Evolutionary conservation across 495 filamentous ascomycete genomes (phyloP).

Genomic region (Aeminium ludgeri): DNA sequence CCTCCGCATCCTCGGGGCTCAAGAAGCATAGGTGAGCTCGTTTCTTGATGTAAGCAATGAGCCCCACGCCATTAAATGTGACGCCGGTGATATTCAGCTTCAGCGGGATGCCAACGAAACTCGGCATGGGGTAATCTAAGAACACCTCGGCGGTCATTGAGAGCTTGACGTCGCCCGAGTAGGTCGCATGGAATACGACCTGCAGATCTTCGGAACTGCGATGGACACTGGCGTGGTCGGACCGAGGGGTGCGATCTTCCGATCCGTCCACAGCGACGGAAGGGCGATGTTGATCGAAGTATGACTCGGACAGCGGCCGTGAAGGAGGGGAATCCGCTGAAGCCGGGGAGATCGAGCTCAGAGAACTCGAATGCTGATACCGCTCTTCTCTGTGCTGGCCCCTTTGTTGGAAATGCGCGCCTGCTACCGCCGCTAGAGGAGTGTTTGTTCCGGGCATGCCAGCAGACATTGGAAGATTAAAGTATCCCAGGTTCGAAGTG

Average conservation of each 20-base stretch:
- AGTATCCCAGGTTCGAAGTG: constrained; percentile 78
- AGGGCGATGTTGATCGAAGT: constrained; percentile 10
- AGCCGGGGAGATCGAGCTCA: constrained; percentile 23
- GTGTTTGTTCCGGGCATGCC: constrained; percentile 74
- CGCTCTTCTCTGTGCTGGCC: constrained; percentile 14
- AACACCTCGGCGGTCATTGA: constrained; percentile 85
- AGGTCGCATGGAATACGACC: constrained; percentile 74
- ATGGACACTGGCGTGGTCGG: constrained; percentile 18
- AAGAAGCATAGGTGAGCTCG: constrained; percentile 82
- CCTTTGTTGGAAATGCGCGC: constrained; percentile 37
- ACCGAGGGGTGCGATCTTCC: not conserved
- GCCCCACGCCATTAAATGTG: constrained; percentile 84
- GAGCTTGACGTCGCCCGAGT: constrained; percentile 67
- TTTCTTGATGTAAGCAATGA: constrained; percentile 75
- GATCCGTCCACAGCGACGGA: constrained; percentile 15
- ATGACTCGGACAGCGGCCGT: constrained; percentile 20
- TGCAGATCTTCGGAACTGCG: constrained; percentile 49
- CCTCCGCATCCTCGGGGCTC: constrained; percentile 67
- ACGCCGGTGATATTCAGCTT: constrained; percentile 85
- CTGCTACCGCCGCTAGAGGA: constrained; percentile 73
- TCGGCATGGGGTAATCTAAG: constrained; percentile 94
- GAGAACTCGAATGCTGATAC: too few species aligned
- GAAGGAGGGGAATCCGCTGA: constrained; percentile 19
- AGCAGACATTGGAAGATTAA: constrained; percentile 64
- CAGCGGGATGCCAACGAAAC: constrained; percentile 83